Base-by-base conservation (phyloP, 345 rosid species). In the Citrus cavaleriei region DNA sequence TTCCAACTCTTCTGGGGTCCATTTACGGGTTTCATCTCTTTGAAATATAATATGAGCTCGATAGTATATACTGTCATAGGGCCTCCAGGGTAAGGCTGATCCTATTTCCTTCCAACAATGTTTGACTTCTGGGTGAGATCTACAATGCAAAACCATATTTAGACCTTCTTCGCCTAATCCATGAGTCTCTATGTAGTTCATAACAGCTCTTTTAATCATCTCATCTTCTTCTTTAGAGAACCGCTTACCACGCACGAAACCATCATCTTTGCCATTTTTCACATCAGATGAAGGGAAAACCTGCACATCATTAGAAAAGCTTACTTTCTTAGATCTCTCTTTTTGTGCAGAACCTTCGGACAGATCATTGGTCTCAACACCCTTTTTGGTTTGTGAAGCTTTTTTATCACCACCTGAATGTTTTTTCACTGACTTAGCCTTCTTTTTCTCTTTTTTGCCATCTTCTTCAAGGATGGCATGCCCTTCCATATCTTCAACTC, bases 71-170 rank as follows among this genome's bases (percentile, higher is more conserved):
- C 93, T 88, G 5, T 0, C 1, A 2, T 0, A 0, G 30, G 90
- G 85, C 81, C 99, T 89, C 93, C 90, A 86, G 24, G 96, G 94
- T 83, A 93, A 55, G 77, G 89, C 87, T 34, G 88, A 42, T 8
- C 84, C 84, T 32, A 92, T 95, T 80, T 91, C 96, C 84, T 87
- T 90, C 97, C 96, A 92, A 71, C 96, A 92, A 22, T 85, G 80
- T 82, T 73, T 91, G 37, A 80, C 4, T 81, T 85, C 78, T 7
- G 81, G 83, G 83, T 89, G 69, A 68, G 51, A 25, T 64, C 22
- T 61, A 78, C 91, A 88, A 28, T 89, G 28, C 84, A 93, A 61
- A 76, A 93, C 76, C 94, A 85, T 95, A 25, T 87, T 40, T 32
- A 90, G 0, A 60, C 96, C 97, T 7, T 90, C 86, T 57, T 89